Conservation (phyloP, 805 yeast species). For the Metschnikowia picachoensis region DNA sequence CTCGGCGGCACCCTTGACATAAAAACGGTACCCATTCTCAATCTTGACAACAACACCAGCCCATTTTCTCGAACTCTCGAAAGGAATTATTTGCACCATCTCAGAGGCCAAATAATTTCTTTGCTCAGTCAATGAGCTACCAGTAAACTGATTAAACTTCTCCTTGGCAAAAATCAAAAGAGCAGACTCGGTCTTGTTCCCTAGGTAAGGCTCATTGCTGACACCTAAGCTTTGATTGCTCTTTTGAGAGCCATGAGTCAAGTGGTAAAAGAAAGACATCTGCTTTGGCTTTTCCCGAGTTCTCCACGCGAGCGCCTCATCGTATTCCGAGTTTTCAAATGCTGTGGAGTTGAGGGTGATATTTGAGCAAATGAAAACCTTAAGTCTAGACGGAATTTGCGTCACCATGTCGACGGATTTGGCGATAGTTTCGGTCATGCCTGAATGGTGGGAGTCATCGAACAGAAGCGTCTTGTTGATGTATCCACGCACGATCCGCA, state of each 20-base stretch:
- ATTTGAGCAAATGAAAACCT: conserved; percentile 43
- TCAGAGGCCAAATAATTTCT: conserved; percentile 23
- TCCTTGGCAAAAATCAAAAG: conserved; percentile 63
- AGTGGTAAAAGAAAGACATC: conserved; percentile 26
- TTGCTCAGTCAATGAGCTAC: conserved; percentile 42
- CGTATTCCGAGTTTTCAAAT: conserved; percentile 61
- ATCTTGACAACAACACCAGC: conserved; percentile 69
- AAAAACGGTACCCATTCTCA: conserved; percentile 52
- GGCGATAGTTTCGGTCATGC: conserved; percentile 24
- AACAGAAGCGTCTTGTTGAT: conserved; percentile 24
- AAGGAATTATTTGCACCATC: conserved; percentile 75
- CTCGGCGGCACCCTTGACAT: conserved; percentile 94
- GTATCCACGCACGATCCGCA: conserved; percentile 82
- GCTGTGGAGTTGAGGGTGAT: conserved; percentile 84
- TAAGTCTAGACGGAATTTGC: conserved; percentile 21
- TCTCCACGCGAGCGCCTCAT: conserved; percentile 27
- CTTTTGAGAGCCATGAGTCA: conserved; percentile 19
- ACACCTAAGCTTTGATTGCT: conserved; percentile 17
- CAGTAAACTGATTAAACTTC: conserved; percentile 44
- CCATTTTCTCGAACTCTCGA: conserved; percentile 92
- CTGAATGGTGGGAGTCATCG: conserved; percentile 38
- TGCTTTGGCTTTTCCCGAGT: conserved; percentile 28
- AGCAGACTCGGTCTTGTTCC: conserved; percentile 95
- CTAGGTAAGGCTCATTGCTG: conserved; percentile 62
- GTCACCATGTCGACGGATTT: conserved; percentile 23